These are phyloP conservation scores for Yamadazyma kitorensis DNA, from an alignment of 805 yeast species.

Conservation along the genomic window DNA sequence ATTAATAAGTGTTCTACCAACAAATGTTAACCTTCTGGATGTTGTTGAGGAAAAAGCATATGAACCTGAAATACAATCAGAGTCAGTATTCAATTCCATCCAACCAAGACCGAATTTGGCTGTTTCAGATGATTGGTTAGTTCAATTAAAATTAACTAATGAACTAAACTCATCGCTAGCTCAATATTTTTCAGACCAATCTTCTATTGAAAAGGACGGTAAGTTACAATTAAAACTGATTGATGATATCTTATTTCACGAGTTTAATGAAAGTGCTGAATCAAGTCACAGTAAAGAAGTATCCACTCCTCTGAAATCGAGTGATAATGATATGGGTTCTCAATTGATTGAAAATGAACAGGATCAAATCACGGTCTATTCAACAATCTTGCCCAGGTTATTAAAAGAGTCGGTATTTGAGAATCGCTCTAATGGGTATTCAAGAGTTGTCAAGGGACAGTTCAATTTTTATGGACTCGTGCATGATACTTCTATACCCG, in stretches of 20 bases:
- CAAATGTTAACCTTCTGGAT: constrained; percentile 28
- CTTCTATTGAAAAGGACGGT: constrained; percentile 6
- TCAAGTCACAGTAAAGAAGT: constrained; percentile 16
- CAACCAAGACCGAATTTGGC: constrained; percentile 47
- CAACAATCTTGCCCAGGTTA: constrained; percentile 9
- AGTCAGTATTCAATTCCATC: constrained; percentile 26
- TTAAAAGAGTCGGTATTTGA: constrained; percentile 21
- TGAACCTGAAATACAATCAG: constrained; percentile 58
- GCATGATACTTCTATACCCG: constrained; percentile 21
- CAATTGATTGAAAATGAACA: constrained; percentile 4
- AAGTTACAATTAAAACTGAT: constrained; percentile 24
- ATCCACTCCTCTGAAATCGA: constrained; percentile 20
- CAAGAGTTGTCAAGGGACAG: constrained; percentile 15
- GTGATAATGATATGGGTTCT: constrained; percentile 8
- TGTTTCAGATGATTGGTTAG: constrained; percentile 59
- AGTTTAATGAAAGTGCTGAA: constrained; percentile 27
- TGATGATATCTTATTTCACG: constrained; percentile 49
- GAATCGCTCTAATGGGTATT: constrained; percentile 25
- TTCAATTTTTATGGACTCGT: constrained; percentile 18
- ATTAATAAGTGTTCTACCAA: constrained; percentile 30
- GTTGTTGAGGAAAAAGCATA: constrained; percentile 61
- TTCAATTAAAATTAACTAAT: constrained; percentile 55
- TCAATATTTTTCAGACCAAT: constrained; percentile 17
- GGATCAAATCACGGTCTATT: constrained; percentile 3
- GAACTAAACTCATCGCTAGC: constrained; percentile 43